Evolutionary conservation across 306 rosid genomes (phyloP).

Genomic region (Lotus japonicus): DNA sequence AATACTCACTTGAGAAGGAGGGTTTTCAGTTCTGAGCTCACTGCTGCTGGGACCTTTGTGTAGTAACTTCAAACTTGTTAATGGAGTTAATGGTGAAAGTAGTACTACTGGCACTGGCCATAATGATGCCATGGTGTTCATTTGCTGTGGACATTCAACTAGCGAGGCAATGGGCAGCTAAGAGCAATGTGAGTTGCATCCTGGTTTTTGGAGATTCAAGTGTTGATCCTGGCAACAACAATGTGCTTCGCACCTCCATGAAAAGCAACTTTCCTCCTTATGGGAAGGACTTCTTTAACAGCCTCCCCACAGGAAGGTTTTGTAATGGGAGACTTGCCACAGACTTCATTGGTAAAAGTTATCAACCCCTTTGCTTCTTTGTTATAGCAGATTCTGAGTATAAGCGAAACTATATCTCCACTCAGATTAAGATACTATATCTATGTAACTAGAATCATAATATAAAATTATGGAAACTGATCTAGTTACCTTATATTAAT

Average conservation of each 20-base stretch:
- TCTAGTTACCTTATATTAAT: too few species aligned
- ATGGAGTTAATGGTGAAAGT: background rate
- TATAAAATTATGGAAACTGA: too few species aligned
- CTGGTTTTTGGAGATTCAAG: slow-evolving; percentile 79
- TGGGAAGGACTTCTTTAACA: slow-evolving; percentile 52
- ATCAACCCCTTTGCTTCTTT: background rate
- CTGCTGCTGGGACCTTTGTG: too few species aligned
- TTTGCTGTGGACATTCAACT: slow-evolving; percentile 5
- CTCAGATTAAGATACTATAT: too few species aligned
- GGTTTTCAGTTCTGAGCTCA: background rate
- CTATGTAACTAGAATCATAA: too few species aligned
- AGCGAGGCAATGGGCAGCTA: slow-evolving; percentile 23
- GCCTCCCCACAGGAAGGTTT: slow-evolving; percentile 67
- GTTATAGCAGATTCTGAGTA: too few species aligned
- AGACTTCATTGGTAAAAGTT: slow-evolving; percentile 54
- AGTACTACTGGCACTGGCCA: background rate
- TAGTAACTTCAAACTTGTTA: too few species aligned
- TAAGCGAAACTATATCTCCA: too few species aligned
- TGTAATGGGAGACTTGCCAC: slow-evolving; percentile 65
- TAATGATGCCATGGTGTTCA: slow-evolving; percentile 24
- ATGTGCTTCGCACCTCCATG: slow-evolving; percentile 45
- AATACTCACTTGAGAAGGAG: background rate
- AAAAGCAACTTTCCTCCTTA: slow-evolving; percentile 74
- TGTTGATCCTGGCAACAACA: slow-evolving; percentile 80
- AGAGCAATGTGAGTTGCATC: slow-evolving; percentile 35